Conservation (phyloP, 1,284 basidiomycete species). For the Athelia psychrophila region DNA sequence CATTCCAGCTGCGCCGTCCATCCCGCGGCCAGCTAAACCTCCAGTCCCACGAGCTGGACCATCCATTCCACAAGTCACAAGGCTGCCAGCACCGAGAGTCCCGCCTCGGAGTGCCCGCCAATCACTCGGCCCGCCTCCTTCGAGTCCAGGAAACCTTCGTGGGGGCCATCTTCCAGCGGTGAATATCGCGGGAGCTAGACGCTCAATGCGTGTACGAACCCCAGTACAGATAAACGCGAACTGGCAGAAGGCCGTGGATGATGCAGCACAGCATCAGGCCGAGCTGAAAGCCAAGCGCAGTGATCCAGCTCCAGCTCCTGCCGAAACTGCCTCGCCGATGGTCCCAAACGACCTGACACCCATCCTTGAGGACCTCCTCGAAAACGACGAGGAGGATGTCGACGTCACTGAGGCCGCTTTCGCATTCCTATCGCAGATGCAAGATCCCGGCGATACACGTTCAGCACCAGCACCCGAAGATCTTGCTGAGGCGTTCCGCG, state of each 20-base stretch:
- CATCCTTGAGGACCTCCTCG: too few species aligned
- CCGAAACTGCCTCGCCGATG: too few species aligned
- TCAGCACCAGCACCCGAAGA: background rate
- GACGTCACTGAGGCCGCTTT: background rate
- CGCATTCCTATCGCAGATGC: background rate
- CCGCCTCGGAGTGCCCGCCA: too few species aligned
- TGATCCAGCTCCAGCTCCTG: background rate
- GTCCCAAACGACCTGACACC: background rate
- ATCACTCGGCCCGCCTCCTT: background rate
- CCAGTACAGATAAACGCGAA: too few species aligned
- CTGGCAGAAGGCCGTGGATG: background rate
- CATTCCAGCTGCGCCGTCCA: too few species aligned
- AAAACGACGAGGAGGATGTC: too few species aligned
- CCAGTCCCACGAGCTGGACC: background rate
- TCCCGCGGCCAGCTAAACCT: too few species aligned
- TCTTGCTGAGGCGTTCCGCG: background rate
- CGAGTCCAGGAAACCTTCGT: too few species aligned
- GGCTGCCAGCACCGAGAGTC: background rate
- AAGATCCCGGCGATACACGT: background rate
- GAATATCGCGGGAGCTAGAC: too few species aligned
- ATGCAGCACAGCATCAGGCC: too few species aligned
- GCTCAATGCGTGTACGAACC: too few species aligned
- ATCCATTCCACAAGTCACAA: background rate
- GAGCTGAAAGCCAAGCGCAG: background rate
- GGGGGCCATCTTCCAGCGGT: background rate